Evolutionary conservation across 2,329 filamentous ascomycete species (phyloP).

Genomic region (Didymella sp.): DNA sequence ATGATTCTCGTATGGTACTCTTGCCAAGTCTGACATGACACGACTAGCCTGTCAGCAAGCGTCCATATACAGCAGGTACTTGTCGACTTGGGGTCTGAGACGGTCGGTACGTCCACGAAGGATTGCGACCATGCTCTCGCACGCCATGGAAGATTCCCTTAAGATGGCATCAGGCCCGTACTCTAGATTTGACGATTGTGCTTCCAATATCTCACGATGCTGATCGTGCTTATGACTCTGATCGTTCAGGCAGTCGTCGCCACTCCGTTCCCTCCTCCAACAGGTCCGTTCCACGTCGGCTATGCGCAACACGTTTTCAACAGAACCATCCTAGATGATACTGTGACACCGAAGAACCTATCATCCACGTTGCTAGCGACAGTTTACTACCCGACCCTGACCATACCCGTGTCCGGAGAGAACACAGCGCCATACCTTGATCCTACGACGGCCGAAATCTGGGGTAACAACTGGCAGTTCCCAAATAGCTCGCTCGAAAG

Average conservation of each 20-base stretch:
- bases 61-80: neutral
- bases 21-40: neutral
- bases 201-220: neutral
- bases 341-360: constrained; percentile 23
- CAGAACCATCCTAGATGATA: constrained; percentile 33
- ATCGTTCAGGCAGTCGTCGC: constrained; percentile 4
- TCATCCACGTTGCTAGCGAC: constrained; percentile 27
- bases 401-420: constrained; percentile 18
- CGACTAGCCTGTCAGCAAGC: neutral
- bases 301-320: constrained; percentile 35
- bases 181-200: neutral
- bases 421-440: constrained; percentile 32
- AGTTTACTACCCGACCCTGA: constrained; percentile 34
- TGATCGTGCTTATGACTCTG: neutral
- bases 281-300: constrained; percentile 34
- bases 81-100: neutral
- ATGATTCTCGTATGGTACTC: too few relatives aligned
- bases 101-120: neutral
- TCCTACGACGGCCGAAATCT: constrained; percentile 28
- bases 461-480: constrained; percentile 19
- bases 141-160: neutral
- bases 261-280: constrained; percentile 20
- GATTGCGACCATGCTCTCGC: neutral
- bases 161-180: too few relatives aligned
- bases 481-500: constrained; percentile 14